phyloP scores from a whole-genome alignment of 1,284 basidiomycete species.

The Golubevia sp. region DNA sequence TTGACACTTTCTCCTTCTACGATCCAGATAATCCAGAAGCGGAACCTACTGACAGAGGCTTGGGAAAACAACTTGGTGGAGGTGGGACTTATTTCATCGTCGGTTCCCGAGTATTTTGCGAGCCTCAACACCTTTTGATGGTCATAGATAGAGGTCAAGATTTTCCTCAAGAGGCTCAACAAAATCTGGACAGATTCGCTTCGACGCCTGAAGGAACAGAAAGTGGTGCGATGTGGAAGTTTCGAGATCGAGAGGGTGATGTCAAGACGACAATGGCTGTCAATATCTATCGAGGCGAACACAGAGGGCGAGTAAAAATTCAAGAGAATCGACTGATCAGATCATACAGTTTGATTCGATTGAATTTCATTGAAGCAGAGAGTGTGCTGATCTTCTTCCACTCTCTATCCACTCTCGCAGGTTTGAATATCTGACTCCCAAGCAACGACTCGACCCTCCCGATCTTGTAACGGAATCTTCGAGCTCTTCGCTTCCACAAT shows the following conservation, averaged over 20 bases:
- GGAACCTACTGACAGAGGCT: slow-evolving; percentile 2
- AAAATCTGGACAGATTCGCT: slow-evolving; percentile 1
- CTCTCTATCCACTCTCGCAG: background rate
- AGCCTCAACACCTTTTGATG: slow-evolving; percentile 9
- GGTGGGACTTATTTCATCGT: slow-evolving; percentile 15
- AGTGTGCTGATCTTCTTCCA: too few species aligned
- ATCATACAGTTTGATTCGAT: too few species aligned
- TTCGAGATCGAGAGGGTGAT: slow-evolving; percentile 6
- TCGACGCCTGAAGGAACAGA: background rate
- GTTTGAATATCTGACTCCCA: slow-evolving; percentile 15
- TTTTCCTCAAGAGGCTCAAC: slow-evolving; percentile 4
- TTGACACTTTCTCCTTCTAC: slow-evolving; percentile 11
- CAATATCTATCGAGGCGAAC: slow-evolving; percentile 13
- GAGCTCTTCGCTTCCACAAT: slow-evolving; percentile 2
- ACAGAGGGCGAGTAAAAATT: slow-evolving; percentile 6
- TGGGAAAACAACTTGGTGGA: slow-evolving; percentile 9
- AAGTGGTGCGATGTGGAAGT: slow-evolving; percentile 6
- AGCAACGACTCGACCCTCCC: slow-evolving; percentile 14
- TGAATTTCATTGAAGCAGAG: too few species aligned
- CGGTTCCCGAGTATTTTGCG: slow-evolving; percentile 10
- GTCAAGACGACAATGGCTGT: slow-evolving; percentile 12
- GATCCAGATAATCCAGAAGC: slow-evolving; percentile 4
- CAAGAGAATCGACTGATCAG: too few species aligned
- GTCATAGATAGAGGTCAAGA: slow-evolving; percentile 12
- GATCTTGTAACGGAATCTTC: slow-evolving; percentile 3